Evolutionary conservation across 1,139 yeast species (phyloP).

Genomic region (Groenewaldozyma sp.): DNA sequence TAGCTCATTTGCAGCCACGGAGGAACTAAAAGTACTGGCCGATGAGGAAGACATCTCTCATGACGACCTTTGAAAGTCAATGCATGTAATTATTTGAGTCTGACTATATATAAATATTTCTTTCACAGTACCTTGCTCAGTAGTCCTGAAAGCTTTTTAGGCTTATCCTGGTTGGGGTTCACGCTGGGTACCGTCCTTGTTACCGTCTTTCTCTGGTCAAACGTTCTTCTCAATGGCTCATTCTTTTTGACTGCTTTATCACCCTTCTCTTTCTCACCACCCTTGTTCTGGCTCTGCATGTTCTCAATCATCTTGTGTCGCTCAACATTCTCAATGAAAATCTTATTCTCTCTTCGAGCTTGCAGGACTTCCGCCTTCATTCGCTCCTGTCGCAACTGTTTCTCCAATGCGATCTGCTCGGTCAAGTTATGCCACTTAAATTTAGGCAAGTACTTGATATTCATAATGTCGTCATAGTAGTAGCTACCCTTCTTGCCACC

Average conservation of each 20-base stretch:
- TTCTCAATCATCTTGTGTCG: conserved; percentile 70
- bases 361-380: conserved; percentile 81
- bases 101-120: conserved; percentile 1
- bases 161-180: conserved; percentile 12
- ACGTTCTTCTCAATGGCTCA: conserved; percentile 20
- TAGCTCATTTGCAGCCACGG: neutral
- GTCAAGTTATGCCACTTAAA: conserved; percentile 95
- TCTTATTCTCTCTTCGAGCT: conserved; percentile 78
- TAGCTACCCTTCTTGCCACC: conserved; percentile 94
- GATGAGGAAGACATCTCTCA: conserved; percentile 20
- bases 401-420: conserved; percentile 86
- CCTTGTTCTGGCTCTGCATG: conserved; percentile 34
- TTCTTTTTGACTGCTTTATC: conserved; percentile 10
- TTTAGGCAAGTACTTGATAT: conserved; percentile 78
- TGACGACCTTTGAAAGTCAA: conserved; percentile 25
- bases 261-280: conserved; percentile 37
- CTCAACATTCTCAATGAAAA: conserved; percentile 76
- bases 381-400: conserved; percentile 80
- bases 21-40: conserved; percentile 4
- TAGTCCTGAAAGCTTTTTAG: conserved; percentile 14
- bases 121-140: conserved; percentile 17
- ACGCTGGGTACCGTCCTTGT: conserved; percentile 18
- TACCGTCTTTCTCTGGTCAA: conserved; percentile 21
- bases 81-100: too few species aligned
- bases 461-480: conserved; percentile 89